Evolutionary conservation across 768 basidiomycete species (phyloP).

Genomic region (Boletus subparvulus): DNA sequence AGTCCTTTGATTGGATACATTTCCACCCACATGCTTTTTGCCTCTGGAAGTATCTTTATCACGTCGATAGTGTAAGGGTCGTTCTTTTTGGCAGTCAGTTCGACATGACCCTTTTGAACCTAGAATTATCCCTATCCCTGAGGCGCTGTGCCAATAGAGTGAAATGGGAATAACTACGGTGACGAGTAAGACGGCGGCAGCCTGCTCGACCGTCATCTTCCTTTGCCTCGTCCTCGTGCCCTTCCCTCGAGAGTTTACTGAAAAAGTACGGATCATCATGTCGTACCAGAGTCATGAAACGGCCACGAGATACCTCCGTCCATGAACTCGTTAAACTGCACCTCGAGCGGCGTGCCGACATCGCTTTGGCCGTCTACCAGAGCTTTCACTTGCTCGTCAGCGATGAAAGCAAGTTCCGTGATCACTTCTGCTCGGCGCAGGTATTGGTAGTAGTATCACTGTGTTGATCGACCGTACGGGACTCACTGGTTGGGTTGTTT

Average conservation of each 20-base stretch:
- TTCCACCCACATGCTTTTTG: conserved; percentile 22
- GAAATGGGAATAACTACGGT: conserved; percentile 8
- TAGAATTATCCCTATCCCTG: neutral
- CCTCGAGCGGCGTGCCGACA: conserved; percentile 16
- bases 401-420: conserved; percentile 27
- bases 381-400: conserved; percentile 10
- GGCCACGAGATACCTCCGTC: conserved; percentile 18
- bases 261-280: neutral
- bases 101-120: conserved; percentile 29
- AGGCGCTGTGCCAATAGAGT: neutral
- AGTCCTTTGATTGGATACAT: neutral
- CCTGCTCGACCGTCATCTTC: conserved; percentile 24
- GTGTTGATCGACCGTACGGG: neutral
- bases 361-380: neutral
- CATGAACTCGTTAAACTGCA: conserved; percentile 29
- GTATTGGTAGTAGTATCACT: neutral
- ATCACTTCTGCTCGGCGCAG: conserved; percentile 20
- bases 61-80: conserved; percentile 18
- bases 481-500: conserved; percentile 29
- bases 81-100: conserved; percentile 16
- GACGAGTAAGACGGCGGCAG: conserved; percentile 26
- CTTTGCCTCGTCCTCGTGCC: conserved; percentile 18
- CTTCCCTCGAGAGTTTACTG: conserved; percentile 28
- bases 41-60: conserved; percentile 26
- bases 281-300: neutral